phyloP scores from a whole-genome alignment of 331 rosid species.

The Phaseolus coccineus region DNA sequence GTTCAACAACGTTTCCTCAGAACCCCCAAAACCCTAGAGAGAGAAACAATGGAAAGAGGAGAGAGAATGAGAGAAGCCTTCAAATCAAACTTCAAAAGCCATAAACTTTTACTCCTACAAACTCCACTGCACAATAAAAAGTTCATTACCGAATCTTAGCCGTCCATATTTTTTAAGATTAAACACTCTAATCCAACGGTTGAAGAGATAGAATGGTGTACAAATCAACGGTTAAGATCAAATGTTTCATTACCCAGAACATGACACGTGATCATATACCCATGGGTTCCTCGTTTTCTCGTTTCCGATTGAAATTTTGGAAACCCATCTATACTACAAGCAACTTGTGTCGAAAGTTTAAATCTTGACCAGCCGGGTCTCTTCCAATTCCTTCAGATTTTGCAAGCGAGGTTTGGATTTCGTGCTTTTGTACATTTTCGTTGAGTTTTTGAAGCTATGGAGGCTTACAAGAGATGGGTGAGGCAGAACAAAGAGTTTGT shows the following conservation, averaged over 20 bases:
- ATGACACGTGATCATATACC: conserved; percentile 15
- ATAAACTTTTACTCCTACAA: not conserved
- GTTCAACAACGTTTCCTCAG: conserved; percentile 35
- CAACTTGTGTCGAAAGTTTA: conserved; percentile 30
- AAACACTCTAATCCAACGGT: conserved; percentile 18
- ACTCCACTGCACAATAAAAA: conserved; percentile 25
- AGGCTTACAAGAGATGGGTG: conserved; percentile 86
- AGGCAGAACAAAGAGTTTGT: conserved; percentile 87
- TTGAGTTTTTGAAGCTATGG: conserved; percentile 62
- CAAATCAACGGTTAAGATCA: conserved; percentile 27
- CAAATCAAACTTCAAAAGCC: conserved; percentile 2
- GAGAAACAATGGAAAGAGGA: conserved; percentile 15
- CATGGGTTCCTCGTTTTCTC: not conserved
- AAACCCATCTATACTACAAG: conserved; percentile 37
- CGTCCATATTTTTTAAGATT: not conserved
- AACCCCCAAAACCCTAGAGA: conserved; percentile 46
- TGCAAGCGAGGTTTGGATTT: conserved; percentile 17
- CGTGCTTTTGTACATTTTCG: conserved; percentile 30
- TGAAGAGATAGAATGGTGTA: not conserved
- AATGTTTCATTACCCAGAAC: not conserved
- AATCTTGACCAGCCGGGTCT: conserved; percentile 44
- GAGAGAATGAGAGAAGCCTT: not conserved
- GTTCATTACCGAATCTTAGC: not conserved
- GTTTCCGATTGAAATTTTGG: not conserved
- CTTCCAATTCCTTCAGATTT: conserved; percentile 24